A percentile compares a stretch with the other conserved stretches of the same genome.
Conservation (phyloP, 177 flowering plant genomes). For the Vitis hybrid region DNA sequence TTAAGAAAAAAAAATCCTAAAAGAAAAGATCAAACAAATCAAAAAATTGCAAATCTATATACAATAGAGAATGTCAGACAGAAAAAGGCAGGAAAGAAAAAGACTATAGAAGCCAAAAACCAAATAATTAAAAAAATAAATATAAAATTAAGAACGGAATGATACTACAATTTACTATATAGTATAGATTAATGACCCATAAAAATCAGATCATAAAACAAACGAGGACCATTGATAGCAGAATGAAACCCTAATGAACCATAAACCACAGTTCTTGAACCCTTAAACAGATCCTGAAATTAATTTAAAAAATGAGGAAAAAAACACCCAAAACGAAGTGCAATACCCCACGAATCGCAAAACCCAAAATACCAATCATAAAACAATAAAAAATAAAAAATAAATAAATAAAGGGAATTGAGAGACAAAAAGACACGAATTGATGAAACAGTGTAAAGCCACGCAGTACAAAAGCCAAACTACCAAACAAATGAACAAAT, state of each 20-base stretch:
- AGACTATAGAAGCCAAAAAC: no score
- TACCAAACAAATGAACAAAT: not conserved
- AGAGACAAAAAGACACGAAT: not conserved
- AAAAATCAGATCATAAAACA: not conserved
- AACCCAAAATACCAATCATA: not conserved
- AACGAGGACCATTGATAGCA: constrained; percentile 1
- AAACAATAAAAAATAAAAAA: not conserved
- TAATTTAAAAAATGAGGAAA: not conserved
- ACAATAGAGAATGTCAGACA: no score
- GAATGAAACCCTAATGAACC: not conserved
- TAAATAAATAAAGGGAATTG: not conserved
- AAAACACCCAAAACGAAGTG: not conserved
- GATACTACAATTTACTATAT: no score
- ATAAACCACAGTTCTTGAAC: not conserved
- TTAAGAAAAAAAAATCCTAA: no score
- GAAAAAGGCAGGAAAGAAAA: no score
- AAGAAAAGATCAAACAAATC: no score
- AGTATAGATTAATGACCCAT: no score
- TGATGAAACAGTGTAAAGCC: not conserved
- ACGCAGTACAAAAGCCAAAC: not conserved
- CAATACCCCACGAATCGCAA: not conserved
- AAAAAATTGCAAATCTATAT: no score
- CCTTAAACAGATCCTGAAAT: not conserved
- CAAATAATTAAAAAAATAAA: no score
- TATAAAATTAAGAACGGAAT: no score